These are phyloP conservation scores for Neurospora africana DNA, from an alignment of 495 filamentous ascomycete species.

Conservation along the genomic window DNA sequence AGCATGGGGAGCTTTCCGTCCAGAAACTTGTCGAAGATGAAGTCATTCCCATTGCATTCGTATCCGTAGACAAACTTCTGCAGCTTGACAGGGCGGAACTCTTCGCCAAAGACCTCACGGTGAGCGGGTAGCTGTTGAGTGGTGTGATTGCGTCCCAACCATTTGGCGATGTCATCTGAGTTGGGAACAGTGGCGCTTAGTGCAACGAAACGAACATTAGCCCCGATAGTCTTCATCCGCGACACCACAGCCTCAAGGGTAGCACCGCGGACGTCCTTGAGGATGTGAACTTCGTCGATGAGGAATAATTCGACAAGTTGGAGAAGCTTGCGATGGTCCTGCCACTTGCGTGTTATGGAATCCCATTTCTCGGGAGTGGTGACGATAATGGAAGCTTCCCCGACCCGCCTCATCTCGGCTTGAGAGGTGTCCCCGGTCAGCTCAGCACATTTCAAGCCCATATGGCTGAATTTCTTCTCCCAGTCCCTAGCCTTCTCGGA, in stretches of 20 bases:
- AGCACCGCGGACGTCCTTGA: slow-evolving; percentile 81
- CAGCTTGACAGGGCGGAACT: slow-evolving; percentile 78
- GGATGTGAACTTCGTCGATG: slow-evolving; percentile 93
- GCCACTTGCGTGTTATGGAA: slow-evolving; percentile 92
- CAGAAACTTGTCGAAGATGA: slow-evolving; percentile 72
- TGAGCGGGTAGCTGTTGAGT: slow-evolving; percentile 58
- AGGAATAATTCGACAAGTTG: slow-evolving; percentile 82
- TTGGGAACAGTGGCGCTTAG: slow-evolving; percentile 93
- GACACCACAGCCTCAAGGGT: slow-evolving; percentile 94
- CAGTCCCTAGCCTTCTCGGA: slow-evolving; percentile 74
- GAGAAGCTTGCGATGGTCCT: slow-evolving; percentile 75
- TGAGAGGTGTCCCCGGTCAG: slow-evolving; percentile 87
- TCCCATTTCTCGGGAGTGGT: slow-evolving; percentile 99
- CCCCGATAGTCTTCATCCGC: slow-evolving; percentile 87
- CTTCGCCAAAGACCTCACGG: slow-evolving; percentile 78
- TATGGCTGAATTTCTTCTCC: slow-evolving; percentile 67
- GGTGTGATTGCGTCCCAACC: slow-evolving; percentile 72
- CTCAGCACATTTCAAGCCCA: slow-evolving; percentile 71
- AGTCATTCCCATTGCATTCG: slow-evolving; percentile 60
- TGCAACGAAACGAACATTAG: slow-evolving; percentile 81
- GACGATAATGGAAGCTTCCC: slow-evolving; percentile 80
- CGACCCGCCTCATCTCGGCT: slow-evolving; percentile 59
- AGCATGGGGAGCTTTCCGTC: slow-evolving; percentile 63
- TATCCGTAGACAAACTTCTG: slow-evolving; percentile 79
- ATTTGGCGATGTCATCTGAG: slow-evolving; percentile 77